Base-by-base conservation (phyloP, 2,329 filamentous ascomycete genomes). In the Ophiostoma populinum region DNA sequence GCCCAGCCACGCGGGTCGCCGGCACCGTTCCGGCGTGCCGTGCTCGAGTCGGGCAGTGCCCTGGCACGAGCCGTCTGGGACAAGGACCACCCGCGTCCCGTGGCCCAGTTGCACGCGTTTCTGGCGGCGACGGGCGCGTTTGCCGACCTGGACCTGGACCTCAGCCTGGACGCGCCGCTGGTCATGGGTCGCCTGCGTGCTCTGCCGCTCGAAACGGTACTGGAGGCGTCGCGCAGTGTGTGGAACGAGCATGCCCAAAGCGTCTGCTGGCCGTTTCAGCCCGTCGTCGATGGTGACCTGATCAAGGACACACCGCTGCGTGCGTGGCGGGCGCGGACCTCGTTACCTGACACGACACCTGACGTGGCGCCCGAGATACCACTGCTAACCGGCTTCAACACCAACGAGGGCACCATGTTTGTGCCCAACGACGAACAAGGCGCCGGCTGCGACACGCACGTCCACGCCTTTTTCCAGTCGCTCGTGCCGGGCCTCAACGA, bases 331-430 rank as follows among this genome's bases (percentile, higher is more conserved):
- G n/a, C n/a, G n/a, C n/a, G n/a, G n/a, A n/a, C n/a, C n/a, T n/a
- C n/a, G n/a, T n/a, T n/a, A n/a, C n/a, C n/a, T n/a, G n/a, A n/a
- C n/a, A n/a, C n/a, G n/a, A n/a, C n/a, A n/a, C n/a, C n/a, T n/a
- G n/a, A n/a, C n/a, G n/a, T n/a, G n/a, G n/a, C n/a, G n/a, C n/a
- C n/a, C n/a, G n/a, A n/a, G 42, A 58, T 75, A 7, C 70, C 73
- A 7, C 63, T 82, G 32, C 54, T 83, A 32, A 80, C 75, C 0
- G 77, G 77, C 7, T 82, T 74, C 57, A 75, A 74, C 51, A 67
- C 70, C 25, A 73, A 81, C 46, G 78, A 83, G 50, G 78, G 76
- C 12, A 63, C 70, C 1, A 50, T 61, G 24, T 82, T 81, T 47
- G 66, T 80, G 1, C 65, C 73, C 0, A 16, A 29, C 13, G 34